A percentile compares a stretch with the other conserved stretches of the same genome.
Conservation (phyloP, 805 yeast genomes). For the Wickerhamomyces chaumierensis region DNA sequence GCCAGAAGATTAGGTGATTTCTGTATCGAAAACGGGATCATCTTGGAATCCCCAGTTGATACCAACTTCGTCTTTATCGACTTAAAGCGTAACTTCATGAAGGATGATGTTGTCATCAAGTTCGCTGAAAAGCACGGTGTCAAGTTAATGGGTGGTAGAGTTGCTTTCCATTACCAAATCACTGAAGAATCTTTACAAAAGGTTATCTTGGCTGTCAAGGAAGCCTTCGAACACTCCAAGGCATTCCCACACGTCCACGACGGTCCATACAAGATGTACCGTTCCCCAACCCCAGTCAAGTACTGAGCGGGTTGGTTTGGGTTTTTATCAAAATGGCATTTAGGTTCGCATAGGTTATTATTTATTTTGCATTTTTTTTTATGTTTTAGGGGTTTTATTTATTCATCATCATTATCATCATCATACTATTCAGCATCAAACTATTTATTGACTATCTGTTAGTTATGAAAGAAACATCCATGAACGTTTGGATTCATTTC, state of each 20-base stretch:
- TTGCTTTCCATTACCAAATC: conserved; percentile 73
- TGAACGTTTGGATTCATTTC: no score
- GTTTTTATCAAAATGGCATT: conserved; percentile 17
- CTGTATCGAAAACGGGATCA: conserved; percentile 41
- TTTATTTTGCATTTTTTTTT: conserved; percentile 6
- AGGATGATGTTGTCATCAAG: conserved; percentile 41
- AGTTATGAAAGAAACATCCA: no score
- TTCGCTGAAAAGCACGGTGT: conserved; percentile 50
- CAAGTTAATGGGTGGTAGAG: conserved; percentile 58
- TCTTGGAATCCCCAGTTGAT: conserved; percentile 63
- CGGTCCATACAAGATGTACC: conserved; percentile 37
- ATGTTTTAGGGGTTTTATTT: conserved; percentile 7
- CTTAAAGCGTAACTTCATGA: conserved; percentile 32
- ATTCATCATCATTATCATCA: background rate
- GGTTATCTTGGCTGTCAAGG: conserved; percentile 45
- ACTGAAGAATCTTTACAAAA: conserved; percentile 41
- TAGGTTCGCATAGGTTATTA: conserved; percentile 9
- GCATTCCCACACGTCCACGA: conserved; percentile 38
- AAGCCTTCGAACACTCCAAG: conserved; percentile 43
- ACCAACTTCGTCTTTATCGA: conserved; percentile 80
- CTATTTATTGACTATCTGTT: no score
- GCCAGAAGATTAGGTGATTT: conserved; percentile 42
- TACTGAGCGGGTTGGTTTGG: conserved; percentile 8
- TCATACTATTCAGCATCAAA: no score
- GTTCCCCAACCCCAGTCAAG: conserved; percentile 26